A percentile compares a stretch with the other conserved stretches of the same genome.
phyloP scores from a whole-genome alignment of 2,329 filamentous ascomycete genomes.

The Metarhizium guizhouense region DNA sequence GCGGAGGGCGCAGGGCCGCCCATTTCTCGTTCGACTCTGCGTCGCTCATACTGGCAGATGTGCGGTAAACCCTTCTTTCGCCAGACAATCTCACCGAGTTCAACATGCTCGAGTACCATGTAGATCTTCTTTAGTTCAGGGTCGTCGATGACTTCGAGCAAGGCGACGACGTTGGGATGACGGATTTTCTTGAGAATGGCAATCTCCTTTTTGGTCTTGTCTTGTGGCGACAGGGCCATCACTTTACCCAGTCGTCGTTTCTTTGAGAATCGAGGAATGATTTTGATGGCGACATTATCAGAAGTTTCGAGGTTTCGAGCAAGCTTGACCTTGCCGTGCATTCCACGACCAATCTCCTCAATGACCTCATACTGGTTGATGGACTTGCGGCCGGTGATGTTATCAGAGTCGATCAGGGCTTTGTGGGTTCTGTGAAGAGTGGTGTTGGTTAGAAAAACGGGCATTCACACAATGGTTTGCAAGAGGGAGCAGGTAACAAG shows the following conservation, averaged over 20 bases:
- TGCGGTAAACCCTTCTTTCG: constrained; percentile 78
- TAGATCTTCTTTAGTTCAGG: constrained; percentile 96
- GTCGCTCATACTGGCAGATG: constrained; percentile 74
- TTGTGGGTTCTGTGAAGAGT: constrained; percentile 65
- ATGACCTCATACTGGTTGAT: constrained; percentile 98
- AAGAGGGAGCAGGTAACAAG: not conserved
- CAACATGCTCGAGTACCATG: constrained; percentile 91
- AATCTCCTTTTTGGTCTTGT: constrained; percentile 91
- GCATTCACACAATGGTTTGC: not conserved
- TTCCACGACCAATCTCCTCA: constrained; percentile 88
- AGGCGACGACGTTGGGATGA: constrained; percentile 90
- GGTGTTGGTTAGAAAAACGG: not conserved
- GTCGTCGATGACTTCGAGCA: constrained; percentile 96
- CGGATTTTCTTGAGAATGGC: constrained; percentile 97
- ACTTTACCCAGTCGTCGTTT: constrained; percentile 84
- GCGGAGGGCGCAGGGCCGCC: constrained; percentile 47
- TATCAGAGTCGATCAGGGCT: constrained; percentile 82
- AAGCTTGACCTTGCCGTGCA: constrained; percentile 96
- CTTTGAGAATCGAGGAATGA: constrained; percentile 92
- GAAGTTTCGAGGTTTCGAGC: constrained; percentile 69
- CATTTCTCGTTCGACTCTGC: constrained; percentile 66
- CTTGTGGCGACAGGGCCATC: constrained; percentile 52
- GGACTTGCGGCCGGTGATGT: constrained; percentile 81
- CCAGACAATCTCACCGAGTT: constrained; percentile 91
- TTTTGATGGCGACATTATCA: constrained; percentile 92